Evolutionary conservation across 192 early-diverging fungal species (phyloP), one percentile per base, ranked within the genome.

Genomic region (Gigaspora rosea): DNA sequence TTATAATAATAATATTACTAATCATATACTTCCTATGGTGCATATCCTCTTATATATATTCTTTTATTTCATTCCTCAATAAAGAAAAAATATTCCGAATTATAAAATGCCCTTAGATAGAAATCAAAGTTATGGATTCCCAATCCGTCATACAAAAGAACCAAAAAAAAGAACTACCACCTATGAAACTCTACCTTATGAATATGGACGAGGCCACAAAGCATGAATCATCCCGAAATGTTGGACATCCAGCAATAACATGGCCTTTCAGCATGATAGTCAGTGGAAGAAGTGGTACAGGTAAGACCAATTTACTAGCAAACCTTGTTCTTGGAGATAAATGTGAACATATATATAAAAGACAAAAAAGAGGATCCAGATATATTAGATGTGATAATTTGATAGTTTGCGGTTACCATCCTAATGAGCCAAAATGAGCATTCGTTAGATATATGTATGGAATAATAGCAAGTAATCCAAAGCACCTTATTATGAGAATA

Each of bases 341-440:
- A n/a, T n/a, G n/a, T n/a, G n/a, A n/a, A n/a, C n/a, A n/a, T n/a
- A n/a, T n/a, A n/a, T n/a, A n/a, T 41, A 41, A 66, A 66, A 47
- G 16, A 47, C 1, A 69, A 69, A 69, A 69, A 50, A 46, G 67
- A 16, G 67, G 41, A 69, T 69, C 67, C 10, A 8, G 47, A 69
- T 69, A 69, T 69, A 69, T 69, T 69, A 16, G 20, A 18, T 69
- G 67, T 69, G 67, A 69, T 69, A 18, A 69, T 69, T 69, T 69
- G 47, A 69, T 66, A 66, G 64, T 66, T 66, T 66, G 64, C 18
- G 8, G 64, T 47, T 69, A 47, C 18, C 46, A 69, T 69, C 46
- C 67, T 47, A 18, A 70, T 27, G 47, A 70, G 20, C 68, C 47
- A 52, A 70, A 70, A 48, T 52, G 68, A 47, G 49, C 48, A 70